These are phyloP conservation scores for Penicillium polonicum DNA, from an alignment of 2,329 filamentous ascomycete genomes.

Conservation along the genomic window DNA sequence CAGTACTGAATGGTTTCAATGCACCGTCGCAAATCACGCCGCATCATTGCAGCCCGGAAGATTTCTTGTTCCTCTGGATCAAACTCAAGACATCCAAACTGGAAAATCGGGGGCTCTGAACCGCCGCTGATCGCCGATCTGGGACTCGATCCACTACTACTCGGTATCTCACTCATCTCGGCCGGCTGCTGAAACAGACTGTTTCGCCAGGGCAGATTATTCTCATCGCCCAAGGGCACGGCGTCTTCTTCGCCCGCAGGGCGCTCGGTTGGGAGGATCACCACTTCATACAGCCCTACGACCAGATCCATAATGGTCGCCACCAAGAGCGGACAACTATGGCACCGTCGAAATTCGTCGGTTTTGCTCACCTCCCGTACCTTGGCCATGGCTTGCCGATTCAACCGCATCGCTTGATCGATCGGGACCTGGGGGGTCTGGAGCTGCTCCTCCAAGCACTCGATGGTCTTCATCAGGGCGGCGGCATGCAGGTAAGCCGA, in stretches of 20 bases:
- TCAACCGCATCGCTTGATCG: background rate
- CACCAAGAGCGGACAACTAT: background rate
- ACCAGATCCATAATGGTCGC: background rate
- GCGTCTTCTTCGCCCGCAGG: background rate
- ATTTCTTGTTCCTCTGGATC: slow-evolving; percentile 5
- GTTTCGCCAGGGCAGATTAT: background rate
- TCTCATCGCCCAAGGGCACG: background rate
- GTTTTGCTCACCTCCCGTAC: background rate
- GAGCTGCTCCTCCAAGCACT: background rate
- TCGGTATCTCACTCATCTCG: background rate
- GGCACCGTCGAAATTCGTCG: background rate
- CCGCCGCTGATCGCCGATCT: background rate
- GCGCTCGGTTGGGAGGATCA: background rate
- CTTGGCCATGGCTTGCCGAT: background rate
- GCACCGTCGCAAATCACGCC: slow-evolving; percentile 1
- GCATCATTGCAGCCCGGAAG: background rate
- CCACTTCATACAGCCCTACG: background rate
- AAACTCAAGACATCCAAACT: slow-evolving; percentile 5
- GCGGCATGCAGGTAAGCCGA: background rate
- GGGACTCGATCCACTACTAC: background rate
- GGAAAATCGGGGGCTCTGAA: background rate
- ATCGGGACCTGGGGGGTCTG: background rate
- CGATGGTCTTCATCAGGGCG: background rate
- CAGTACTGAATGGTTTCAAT: slow-evolving; percentile 3
- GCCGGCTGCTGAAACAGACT: background rate